A percentile compares a stretch with the other conserved stretches of the same genome.
Evolutionary conservation across 768 basidiomycete genomes (phyloP).

Genomic region (Suillus bovinus): DNA sequence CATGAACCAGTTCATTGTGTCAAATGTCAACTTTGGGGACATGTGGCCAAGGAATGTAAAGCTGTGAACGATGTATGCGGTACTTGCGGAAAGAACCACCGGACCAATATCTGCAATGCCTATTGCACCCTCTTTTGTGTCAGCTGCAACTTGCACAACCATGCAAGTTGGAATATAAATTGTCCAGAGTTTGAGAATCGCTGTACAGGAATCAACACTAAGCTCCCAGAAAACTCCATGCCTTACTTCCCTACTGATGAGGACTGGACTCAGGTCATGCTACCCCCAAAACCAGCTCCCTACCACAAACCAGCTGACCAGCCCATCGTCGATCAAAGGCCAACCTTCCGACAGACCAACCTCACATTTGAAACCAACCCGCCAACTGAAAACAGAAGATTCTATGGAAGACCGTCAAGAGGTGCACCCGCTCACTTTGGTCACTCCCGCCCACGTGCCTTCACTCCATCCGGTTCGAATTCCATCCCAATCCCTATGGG

Average conservation of each 20-base stretch:
- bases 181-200: not conserved
- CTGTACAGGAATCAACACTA: not conserved
- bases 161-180: slow-evolving; percentile 7
- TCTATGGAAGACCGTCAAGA: too few relatives aligned
- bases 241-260: slow-evolving; percentile 21
- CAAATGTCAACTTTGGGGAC: not conserved
- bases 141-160: not conserved
- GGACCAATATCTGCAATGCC: fast-evolving
- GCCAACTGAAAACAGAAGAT: not conserved
- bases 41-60: not conserved
- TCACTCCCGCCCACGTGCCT: not conserved
- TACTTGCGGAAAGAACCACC: not conserved
- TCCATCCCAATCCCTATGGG: not conserved
- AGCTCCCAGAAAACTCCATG: slow-evolving; percentile 16
- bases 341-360: not conserved
- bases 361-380: not conserved
- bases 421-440: too few relatives aligned
- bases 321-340: fast-evolving
- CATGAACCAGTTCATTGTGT: not conserved
- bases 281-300: slow-evolving; percentile 3
- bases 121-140: not conserved
- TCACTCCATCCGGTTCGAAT: not conserved
- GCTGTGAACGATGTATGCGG: not conserved
- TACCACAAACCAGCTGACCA: slow-evolving; percentile 11
- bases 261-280: slow-evolving; percentile 16